Evolutionary conservation across 306 rosid genomes (phyloP).

Genomic region (Dalbergia cultrata): DNA sequence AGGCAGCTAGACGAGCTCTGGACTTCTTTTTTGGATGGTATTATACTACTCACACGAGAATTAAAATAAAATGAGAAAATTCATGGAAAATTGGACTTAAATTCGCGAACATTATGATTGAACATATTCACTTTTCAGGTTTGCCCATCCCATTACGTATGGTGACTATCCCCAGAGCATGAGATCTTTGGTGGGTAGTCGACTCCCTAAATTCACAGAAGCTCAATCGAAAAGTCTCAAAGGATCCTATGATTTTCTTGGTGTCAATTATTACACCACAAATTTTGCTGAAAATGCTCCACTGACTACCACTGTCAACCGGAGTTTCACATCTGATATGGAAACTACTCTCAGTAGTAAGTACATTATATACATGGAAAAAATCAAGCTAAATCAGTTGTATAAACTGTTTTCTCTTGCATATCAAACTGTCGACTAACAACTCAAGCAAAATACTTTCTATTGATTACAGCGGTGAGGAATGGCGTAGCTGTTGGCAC

Average conservation of each 20-base stretch:
- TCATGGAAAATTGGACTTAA: neutral
- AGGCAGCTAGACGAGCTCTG: constrained; percentile 47
- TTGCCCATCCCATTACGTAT: constrained; percentile 56
- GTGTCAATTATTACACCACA: constrained; percentile 69
- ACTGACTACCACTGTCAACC: no score
- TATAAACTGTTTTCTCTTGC: neutral
- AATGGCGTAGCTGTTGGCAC: constrained; percentile 35
- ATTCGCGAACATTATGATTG: neutral
- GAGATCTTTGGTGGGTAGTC: constrained; percentile 52
- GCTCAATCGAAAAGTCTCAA: constrained; percentile 42
- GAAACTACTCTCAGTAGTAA: constrained; percentile 48
- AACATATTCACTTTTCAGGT: constrained; percentile 48
- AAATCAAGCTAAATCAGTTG: neutral
- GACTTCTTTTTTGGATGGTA: constrained; percentile 57
- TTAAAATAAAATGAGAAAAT: neutral
- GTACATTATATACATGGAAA: neutral
- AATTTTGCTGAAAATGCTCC: constrained; percentile 49
- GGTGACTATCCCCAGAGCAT: constrained; percentile 68
- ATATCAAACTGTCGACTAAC: neutral
- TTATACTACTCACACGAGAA: no score
- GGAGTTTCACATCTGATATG: no score
- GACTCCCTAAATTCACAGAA: constrained; percentile 65
- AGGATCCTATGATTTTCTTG: constrained; percentile 70
- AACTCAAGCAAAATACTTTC: neutral
- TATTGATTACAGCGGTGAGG: constrained; percentile 12